Evolutionary conservation across 169 alveolate genomes (phyloP).

Genomic region (Neospora caninum): DNA sequence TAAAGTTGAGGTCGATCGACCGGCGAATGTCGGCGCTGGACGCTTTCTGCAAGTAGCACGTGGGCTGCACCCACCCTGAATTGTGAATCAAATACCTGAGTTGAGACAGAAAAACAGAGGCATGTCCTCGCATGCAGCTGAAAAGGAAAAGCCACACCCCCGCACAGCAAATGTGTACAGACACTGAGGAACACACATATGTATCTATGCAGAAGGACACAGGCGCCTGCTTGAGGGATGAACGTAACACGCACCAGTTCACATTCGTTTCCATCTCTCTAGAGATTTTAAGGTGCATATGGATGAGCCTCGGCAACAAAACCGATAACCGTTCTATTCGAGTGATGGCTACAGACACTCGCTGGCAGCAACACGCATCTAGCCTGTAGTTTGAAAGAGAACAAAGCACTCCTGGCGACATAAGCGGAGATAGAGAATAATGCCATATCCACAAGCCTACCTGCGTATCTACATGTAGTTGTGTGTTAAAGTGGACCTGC

Average conservation of each 20-base stretch:
- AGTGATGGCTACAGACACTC: neutral
- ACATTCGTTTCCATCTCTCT: neutral
- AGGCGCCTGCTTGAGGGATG: neutral
- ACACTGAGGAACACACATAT: neutral
- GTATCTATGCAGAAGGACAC: neutral
- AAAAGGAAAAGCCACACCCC: neutral
- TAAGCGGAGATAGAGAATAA: neutral
- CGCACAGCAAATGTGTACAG: neutral
- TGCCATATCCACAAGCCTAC: neutral
- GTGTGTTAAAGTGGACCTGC: no score
- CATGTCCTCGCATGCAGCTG: neutral
- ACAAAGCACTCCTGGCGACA: neutral
- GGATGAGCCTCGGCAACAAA: neutral
- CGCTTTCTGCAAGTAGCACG: neutral
- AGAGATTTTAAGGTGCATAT: neutral
- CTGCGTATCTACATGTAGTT: neutral
- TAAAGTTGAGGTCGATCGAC: neutral
- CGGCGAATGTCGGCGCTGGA: neutral
- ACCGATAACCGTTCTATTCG: neutral
- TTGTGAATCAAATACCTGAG: neutral
- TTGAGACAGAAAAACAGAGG: neutral
- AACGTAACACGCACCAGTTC: no score
- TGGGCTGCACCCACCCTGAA: constrained; percentile 19
- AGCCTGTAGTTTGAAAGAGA: neutral
- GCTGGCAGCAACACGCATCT: neutral